Base-by-base conservation (phyloP, 352 stramenopile species). In the Globisporangium irregulare region DNA sequence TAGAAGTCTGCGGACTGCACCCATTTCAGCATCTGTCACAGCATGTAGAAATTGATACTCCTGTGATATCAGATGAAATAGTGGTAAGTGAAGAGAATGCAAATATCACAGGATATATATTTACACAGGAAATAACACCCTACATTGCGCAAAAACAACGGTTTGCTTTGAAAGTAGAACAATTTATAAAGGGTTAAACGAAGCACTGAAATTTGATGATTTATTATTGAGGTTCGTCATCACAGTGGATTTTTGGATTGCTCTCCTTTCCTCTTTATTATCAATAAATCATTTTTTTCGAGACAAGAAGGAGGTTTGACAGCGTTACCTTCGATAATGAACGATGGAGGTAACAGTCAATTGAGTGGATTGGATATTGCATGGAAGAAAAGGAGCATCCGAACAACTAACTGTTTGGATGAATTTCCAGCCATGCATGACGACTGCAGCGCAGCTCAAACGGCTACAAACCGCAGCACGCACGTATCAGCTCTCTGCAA, bases 181-280 rank as follows among this genome's bases (percentile, higher is more conserved):
- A 8, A 43, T 43, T 43, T 43, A 43, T 43, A 43, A 43, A 43
- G 36, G 3, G 15, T 6, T 0, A 43, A 43, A 43, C 0, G 36
- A 43, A 43, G 36, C 36, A 3, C 1, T 43, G 10, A 43, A 43
- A 4, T 43, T 18, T 43, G 12, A 43, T 43, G 10, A 2, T 15
- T 15, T 43, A 18, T 43, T 15, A 43, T 43, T 43, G 18, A 27
- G 20, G 46, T 54, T 10, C 27, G 29, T 43, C 29, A 60, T 38
- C 27, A 32, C 18, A 27, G 14, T 61, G 55, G 55, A 61, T 61
- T 61, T 61, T 61, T 22, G 29, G 22, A 58, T 34, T 32, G 25
- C 24, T 38, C 25, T 14, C 14, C 25, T 10, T 20, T 50, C 41
- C 41, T 50, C 43, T 51, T 51, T n/a, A 56, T 18, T 18, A 1